Percentiles rank a stretch among this genome's conserved stretches.
Evolutionary conservation across 2,329 filamentous ascomycete genomes (phyloP).

Genomic region (Phyllosticta citriasiana): DNA sequence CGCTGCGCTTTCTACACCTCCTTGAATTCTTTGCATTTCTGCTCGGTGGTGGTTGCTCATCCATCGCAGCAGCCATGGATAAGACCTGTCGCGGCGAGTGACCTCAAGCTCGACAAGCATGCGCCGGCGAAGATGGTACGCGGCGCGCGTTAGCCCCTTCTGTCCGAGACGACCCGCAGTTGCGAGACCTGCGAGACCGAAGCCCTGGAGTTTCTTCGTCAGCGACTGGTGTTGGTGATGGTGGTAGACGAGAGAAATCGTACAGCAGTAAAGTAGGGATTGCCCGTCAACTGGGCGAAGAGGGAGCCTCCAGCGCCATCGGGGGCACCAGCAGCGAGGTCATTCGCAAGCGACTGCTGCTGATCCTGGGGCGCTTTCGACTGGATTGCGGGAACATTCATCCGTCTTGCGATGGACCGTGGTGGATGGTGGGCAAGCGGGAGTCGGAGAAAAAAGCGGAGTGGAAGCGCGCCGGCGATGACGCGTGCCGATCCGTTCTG

Average conservation of each 20-base stretch:
- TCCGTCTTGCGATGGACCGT: constrained; percentile 29
- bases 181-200: constrained; percentile 83
- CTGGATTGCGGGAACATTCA: constrained; percentile 5
- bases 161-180: constrained; percentile 73
- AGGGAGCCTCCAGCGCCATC: constrained; percentile 28
- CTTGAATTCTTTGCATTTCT: constrained; percentile 36
- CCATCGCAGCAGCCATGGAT: constrained; percentile 91
- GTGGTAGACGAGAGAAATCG: constrained; percentile 43
- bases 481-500: constrained; percentile 4
- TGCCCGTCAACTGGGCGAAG: constrained; percentile 36
- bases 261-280: constrained; percentile 47
- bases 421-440: background rate
- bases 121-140: constrained; percentile 67
- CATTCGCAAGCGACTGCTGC: constrained; percentile 24
- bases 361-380: constrained; percentile 17
- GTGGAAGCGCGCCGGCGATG: constrained; percentile 1
- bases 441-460: background rate
- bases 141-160: constrained; percentile 60
- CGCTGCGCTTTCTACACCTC: background rate
- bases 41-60: constrained; percentile 57
- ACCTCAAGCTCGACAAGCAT: constrained; percentile 95
- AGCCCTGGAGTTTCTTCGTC: constrained; percentile 44
- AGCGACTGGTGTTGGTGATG: background rate
- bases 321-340: constrained; percentile 22
- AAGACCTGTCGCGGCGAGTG: constrained; percentile 84